These are phyloP conservation scores for Astrothelium subdiscretum DNA, from an alignment of 495 filamentous ascomycete genomes.

Conservation along the genomic window DNA sequence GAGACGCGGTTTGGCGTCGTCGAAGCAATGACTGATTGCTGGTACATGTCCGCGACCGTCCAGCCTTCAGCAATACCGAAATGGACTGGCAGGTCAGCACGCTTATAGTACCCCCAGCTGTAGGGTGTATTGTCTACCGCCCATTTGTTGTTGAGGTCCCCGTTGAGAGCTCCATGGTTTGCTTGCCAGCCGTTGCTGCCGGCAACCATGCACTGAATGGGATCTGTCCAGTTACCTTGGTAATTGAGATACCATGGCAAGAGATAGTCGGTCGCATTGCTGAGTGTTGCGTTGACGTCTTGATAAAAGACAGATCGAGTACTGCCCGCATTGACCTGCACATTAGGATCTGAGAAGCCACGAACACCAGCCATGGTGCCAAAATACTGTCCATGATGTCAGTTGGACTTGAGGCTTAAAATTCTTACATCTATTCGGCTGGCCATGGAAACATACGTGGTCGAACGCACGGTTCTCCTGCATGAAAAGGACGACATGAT, in stretches of 20 bases:
- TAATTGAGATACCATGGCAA: constrained; percentile 46
- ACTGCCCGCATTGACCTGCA: constrained; percentile 38
- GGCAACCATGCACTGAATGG: constrained; percentile 44
- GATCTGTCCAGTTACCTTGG: constrained; percentile 33
- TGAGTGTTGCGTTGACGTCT: constrained; percentile 22
- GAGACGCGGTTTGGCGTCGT: constrained; percentile 46
- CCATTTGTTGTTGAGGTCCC: constrained; percentile 42
- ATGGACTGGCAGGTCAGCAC: constrained; percentile 41
- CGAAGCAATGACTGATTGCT: constrained; percentile 42
- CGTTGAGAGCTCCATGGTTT: constrained; percentile 41
- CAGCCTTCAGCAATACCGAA: constrained; percentile 44
- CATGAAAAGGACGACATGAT: constrained; percentile 51
- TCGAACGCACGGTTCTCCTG: constrained; percentile 36
- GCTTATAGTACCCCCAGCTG: constrained; percentile 41
- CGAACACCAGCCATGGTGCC: constrained; percentile 46
- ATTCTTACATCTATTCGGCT: too few relatives aligned
- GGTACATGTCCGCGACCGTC: constrained; percentile 47
- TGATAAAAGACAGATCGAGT: constrained; percentile 37
- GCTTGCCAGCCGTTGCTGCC: constrained; percentile 39
- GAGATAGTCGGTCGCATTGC: constrained; percentile 28
- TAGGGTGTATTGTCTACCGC: constrained; percentile 42
- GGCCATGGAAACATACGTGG: constrained; percentile 11
- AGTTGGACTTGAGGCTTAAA: background rate
- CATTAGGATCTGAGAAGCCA: constrained; percentile 46
- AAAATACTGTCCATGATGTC: constrained; percentile 33